Evolutionary conservation across 768 basidiomycete genomes (phyloP), one percentile per base, ranked within the genome.

Genomic region (Hygrophoropsis aurantiaca): DNA sequence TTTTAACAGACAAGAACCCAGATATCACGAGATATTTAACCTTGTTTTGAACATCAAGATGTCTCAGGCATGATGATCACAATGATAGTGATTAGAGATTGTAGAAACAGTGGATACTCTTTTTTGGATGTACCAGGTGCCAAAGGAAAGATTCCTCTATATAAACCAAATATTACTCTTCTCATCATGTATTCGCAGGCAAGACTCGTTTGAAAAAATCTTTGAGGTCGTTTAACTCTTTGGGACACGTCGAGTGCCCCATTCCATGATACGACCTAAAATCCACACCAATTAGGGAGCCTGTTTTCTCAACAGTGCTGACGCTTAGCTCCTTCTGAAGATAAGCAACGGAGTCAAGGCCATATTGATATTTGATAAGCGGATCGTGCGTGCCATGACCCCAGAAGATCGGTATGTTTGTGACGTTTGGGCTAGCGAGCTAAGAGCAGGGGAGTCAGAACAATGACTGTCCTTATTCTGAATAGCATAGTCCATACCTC

Each of bases 321-420:
- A 87, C 70, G 13, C 81, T 80, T 33, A 90, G 59, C 13, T 75
- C 56, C 11, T 71, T 61, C 27, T 74, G 77, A 36, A 94, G 68
- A 49, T 78, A 77, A 6, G 82, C 75, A 30, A 75, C 67, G 7
- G 88, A 87, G 40, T 65, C 64, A 44, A 74, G 61, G 19, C 81
- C 80, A 41, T 82, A 72, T 21, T 74, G 52, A 55, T 73, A 74
- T 47, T 74, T 74, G 44, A 97, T 85, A 19, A 95, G 73, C 6
- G 80, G 83, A 67, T 97, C 94, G 13, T 64, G 73, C 5, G 73
- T 77, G 19, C 93, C 93, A 53, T 93, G 89, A 11, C 87, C 94
- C 82, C 89, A 89, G 67, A 95, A 94, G 23, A 94, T 74, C 1
- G 92, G 88, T 18, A 81, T 74, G 3, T 77, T 74, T 37, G 74